Evolutionary conservation across 2,329 filamentous ascomycete species (phyloP).

Genomic region (Gliomastix tumulicola): DNA sequence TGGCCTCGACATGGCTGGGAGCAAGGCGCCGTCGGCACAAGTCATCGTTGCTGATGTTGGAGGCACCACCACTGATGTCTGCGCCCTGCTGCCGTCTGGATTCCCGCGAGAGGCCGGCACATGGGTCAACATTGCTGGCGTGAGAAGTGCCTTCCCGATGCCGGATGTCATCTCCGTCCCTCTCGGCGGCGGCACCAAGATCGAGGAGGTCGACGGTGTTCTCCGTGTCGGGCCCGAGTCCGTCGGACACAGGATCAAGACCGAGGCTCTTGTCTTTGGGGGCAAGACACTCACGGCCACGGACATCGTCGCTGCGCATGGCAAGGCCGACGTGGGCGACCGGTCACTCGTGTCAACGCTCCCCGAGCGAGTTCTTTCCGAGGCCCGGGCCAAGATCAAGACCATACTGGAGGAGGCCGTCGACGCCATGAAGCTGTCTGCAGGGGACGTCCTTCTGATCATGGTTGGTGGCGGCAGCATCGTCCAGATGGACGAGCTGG

Average conservation of each 20-base stretch:
- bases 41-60: constrained; percentile 51
- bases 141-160: constrained; percentile 52
- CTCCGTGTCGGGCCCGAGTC: constrained; percentile 48
- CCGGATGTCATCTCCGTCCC: constrained; percentile 49
- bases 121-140: constrained; percentile 50
- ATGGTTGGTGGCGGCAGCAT: constrained; percentile 53
- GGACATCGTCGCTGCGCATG: constrained; percentile 37
- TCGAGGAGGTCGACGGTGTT: constrained; percentile 16
- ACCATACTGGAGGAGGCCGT: constrained; percentile 41
- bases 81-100: constrained; percentile 47
- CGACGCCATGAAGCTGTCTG: constrained; percentile 49
- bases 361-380: constrained; percentile 9
- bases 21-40: constrained; percentile 8
- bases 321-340: constrained; percentile 21
- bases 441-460: constrained; percentile 41
- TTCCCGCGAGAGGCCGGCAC: constrained; percentile 54
- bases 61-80: constrained; percentile 55
- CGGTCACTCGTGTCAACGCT: constrained; percentile 16
- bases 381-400: constrained; percentile 27
- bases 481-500: constrained; percentile 37
- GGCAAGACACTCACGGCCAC: constrained; percentile 44
- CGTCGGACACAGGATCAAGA: constrained; percentile 42
- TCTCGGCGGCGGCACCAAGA: constrained; percentile 43
- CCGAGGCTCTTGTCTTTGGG: constrained; percentile 44
- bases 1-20: constrained; percentile 22